Evolutionary conservation across 192 early-diverging fungal genomes (phyloP).

Genomic region (Obelidium mucronatum): DNA sequence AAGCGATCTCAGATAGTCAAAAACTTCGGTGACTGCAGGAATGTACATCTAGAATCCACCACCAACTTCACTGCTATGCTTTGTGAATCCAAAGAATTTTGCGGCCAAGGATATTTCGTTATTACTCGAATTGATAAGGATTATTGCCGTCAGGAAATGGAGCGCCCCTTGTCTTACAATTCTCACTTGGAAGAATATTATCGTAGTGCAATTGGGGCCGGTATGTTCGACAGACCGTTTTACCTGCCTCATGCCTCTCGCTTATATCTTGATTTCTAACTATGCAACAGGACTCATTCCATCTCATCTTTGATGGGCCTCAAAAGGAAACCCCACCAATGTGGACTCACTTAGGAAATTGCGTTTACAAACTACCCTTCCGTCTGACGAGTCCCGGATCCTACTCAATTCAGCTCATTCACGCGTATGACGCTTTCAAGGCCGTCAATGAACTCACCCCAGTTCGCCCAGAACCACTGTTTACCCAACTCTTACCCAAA

Average conservation of each 20-base stretch:
- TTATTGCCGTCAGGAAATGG: neutral
- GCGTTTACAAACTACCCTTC: slow-evolving; percentile 32
- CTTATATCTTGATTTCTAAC: neutral
- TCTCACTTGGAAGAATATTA: neutral
- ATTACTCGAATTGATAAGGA: slow-evolving; percentile 12
- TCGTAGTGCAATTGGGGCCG: slow-evolving; percentile 3
- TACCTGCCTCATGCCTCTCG: neutral
- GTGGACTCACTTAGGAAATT: slow-evolving; percentile 24
- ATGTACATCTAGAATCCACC: neutral
- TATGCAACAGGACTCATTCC: slow-evolving; percentile 26
- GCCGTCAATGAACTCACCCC: slow-evolving; percentile 9
- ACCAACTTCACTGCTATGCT: neutral
- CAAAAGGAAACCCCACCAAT: neutral
- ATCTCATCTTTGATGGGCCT: slow-evolving; percentile 16
- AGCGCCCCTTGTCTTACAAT: neutral
- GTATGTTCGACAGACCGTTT: no score
- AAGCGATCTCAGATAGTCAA: slow-evolving; percentile 15
- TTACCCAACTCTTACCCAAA: neutral
- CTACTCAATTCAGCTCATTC: slow-evolving; percentile 2
- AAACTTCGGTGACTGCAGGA: neutral
- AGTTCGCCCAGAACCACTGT: neutral
- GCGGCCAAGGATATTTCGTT: slow-evolving; percentile 29
- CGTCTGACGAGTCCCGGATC: slow-evolving; percentile 4
- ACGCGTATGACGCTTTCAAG: slow-evolving; percentile 7
- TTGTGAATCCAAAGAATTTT: neutral